These are phyloP conservation scores for Mallotus repandus DNA, from an alignment of 441 rosid genomes.

Conservation along the genomic window DNA sequence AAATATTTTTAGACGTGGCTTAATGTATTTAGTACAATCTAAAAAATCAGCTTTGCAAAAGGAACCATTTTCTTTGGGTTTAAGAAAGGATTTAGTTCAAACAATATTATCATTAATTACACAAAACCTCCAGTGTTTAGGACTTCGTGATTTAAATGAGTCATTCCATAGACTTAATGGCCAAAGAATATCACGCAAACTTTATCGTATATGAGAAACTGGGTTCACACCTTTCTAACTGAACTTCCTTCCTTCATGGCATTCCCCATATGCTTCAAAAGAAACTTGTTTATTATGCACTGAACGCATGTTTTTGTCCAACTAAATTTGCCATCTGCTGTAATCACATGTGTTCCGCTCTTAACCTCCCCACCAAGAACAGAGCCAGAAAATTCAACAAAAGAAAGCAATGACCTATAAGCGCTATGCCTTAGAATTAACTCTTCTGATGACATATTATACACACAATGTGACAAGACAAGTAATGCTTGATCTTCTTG, in stretches of 20 bases:
- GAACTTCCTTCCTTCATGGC: constrained; percentile 61
- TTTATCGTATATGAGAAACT: constrained; percentile 9
- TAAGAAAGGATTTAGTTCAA: constrained; percentile 5
- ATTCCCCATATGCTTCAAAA: constrained; percentile 69
- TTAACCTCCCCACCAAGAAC: constrained; percentile 44
- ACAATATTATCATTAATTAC: no score
- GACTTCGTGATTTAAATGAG: neutral
- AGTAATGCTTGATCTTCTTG: constrained; percentile 60
- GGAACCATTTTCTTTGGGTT: no score
- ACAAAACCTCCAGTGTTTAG: neutral
- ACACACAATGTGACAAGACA: constrained; percentile 76
- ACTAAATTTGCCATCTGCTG: constrained; percentile 31
- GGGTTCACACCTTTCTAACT: constrained; percentile 57
- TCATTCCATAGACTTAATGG: neutral
- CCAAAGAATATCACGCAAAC: neutral
- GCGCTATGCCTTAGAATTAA: constrained; percentile 79
- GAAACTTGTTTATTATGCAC: constrained; percentile 53
- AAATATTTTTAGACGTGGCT: neutral
- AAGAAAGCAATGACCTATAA: constrained; percentile 61
- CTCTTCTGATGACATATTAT: constrained; percentile 78
- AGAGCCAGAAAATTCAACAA: constrained; percentile 67
- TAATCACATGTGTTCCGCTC: constrained; percentile 27
- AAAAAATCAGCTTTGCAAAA: neutral
- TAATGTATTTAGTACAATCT: neutral
- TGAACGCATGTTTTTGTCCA: constrained; percentile 65